Conservation (phyloP, 352 stramenopile species). For the Pythium plurisporium region DNA sequence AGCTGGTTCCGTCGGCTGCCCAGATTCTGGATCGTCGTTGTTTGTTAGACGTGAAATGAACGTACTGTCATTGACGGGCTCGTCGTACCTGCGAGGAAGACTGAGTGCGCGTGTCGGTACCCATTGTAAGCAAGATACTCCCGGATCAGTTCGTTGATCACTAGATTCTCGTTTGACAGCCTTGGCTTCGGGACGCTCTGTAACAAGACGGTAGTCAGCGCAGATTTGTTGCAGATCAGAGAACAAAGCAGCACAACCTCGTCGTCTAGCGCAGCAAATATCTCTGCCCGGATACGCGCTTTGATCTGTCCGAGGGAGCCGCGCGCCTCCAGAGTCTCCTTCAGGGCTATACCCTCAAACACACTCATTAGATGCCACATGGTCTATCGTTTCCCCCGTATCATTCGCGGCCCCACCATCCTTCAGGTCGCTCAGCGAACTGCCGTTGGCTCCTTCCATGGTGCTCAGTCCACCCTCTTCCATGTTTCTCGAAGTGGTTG, state of each 20-base stretch:
- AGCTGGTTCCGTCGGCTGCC: constrained; percentile 69
- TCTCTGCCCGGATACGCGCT: constrained; percentile 77
- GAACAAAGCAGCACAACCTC: constrained; percentile 30
- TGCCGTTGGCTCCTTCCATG: constrained; percentile 7
- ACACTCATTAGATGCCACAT: neutral
- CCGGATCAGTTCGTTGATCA: constrained; percentile 93
- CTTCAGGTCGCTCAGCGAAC: constrained; percentile 25
- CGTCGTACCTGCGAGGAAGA: constrained; percentile 66
- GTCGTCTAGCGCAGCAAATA: constrained; percentile 80
- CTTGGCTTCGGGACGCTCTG: constrained; percentile 59
- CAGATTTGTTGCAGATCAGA: neutral
- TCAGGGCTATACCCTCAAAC: constrained; percentile 51
- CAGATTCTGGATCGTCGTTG: no score
- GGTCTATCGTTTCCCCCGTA: no score
- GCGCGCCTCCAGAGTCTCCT: constrained; percentile 75
- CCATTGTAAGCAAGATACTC: constrained; percentile 94
- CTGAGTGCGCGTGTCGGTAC: constrained; percentile 86
- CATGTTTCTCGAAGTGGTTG: constrained; percentile 7
- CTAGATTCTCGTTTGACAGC: constrained; percentile 89
- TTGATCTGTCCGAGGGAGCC: constrained; percentile 81
- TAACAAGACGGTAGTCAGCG: neutral
- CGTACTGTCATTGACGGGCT: no score
- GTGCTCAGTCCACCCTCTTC: no score
- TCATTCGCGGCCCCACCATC: constrained; percentile 12
- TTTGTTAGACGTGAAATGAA: no score